These are phyloP conservation scores for Diaporthe vexans DNA, from an alignment of 2,329 filamentous ascomycete genomes.

Conservation along the genomic window DNA sequence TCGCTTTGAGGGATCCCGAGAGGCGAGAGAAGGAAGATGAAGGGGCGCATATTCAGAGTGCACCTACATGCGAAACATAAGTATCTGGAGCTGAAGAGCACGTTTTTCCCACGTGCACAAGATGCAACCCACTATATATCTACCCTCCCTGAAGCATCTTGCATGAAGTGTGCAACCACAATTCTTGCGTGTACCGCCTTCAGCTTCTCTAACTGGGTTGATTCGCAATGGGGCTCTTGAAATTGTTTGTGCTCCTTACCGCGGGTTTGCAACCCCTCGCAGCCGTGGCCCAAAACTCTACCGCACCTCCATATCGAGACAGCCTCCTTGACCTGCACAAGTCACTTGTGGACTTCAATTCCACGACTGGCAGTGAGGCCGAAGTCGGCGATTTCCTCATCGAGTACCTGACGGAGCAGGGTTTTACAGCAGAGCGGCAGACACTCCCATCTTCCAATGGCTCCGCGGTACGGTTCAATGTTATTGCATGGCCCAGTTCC, in stretches of 20 bases:
- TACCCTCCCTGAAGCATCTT: too few species aligned
- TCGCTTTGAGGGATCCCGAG: too few species aligned
- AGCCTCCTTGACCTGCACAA: constrained; percentile 79
- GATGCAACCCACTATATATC: too few species aligned
- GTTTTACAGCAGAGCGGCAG: constrained; percentile 35
- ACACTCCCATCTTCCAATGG: background rate
- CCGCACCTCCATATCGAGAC: constrained; percentile 56
- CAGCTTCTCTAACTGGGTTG: too few species aligned
- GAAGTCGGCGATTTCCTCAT: constrained; percentile 77
- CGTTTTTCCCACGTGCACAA: too few species aligned
- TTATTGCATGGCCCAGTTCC: constrained; percentile 74
- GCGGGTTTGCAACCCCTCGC: background rate
- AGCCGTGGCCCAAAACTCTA: background rate
- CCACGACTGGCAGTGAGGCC: constrained; percentile 78
- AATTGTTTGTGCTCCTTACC: background rate
- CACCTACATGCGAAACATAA: too few species aligned
- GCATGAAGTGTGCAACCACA: too few species aligned
- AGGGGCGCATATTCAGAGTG: too few species aligned
- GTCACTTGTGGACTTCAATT: constrained; percentile 79
- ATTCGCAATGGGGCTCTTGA: background rate
- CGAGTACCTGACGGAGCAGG: constrained; percentile 67
- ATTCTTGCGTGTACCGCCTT: too few species aligned
- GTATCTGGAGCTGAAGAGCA: too few species aligned
- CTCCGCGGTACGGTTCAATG: constrained; percentile 72
- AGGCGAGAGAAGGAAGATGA: too few species aligned